Base-by-base conservation (phyloP, 2,329 filamentous ascomycete genomes). In the Coniochaeta hoffmannii region DNA sequence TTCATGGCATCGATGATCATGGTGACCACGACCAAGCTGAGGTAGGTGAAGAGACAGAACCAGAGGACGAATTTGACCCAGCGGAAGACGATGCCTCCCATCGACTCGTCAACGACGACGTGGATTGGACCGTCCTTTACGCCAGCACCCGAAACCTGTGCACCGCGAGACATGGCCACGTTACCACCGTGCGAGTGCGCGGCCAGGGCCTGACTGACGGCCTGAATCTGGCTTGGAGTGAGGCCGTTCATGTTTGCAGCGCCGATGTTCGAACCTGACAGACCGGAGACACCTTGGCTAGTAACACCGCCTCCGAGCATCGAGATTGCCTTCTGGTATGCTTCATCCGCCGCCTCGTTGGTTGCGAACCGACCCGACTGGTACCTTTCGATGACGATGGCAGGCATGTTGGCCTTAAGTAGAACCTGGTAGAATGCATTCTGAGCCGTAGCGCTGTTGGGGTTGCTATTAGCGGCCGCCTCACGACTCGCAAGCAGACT, bases 341-440 rank as follows among this genome's bases (percentile, higher is more conserved):
- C 82, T 50, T 86, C 81, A 56, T 95, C 89, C n/a, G 87, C 87
- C 12, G 83, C 82, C 15, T 84, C 70, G 68, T 93, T 97, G 19
- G 83, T 84, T 11, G 92, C 92, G 69, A 92, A 99, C 55, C 87
- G 84, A 59, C 89, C 89, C 15, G 88, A 91, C 67, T 91, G 86
- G 70, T 96, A 94, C 65, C 94, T 81, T 71, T 97, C 91, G 57
- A 97, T 82, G 56, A 99, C 77, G 60, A 99, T 96, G 53, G 91
- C 87, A 17, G 93, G 90, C 88, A 97, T 92, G 66, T 95, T 94
- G 53, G 93, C 91, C 67, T 89, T 88, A 55, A 97, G 79, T 14
- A 99, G 82, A 49, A 92, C 87, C 68, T 93, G 88, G 69, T 99
- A 99, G 70, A 99, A 97, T 15, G 89, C 87, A 69, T 93, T 94